phyloP scores from a whole-genome alignment of 305 asterid genomes.

The Fraxinus latifolia region DNA sequence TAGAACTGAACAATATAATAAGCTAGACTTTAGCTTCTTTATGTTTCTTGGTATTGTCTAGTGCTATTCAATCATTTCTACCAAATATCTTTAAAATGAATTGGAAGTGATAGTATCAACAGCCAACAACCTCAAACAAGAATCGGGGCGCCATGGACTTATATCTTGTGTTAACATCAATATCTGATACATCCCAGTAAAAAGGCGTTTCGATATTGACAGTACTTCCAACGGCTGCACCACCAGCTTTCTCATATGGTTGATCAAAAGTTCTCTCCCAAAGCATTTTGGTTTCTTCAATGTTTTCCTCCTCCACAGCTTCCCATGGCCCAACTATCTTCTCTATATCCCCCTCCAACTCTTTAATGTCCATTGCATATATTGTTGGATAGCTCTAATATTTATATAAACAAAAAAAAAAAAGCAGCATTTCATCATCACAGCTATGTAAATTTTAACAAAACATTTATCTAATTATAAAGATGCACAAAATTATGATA shows the following conservation, averaged over 20 bases:
- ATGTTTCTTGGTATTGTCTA: background rate
- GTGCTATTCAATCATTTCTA: background rate
- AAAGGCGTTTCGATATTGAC: constrained; percentile 41
- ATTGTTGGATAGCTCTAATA: constrained; percentile 83
- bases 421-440: constrained; percentile 20
- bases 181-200: constrained; percentile 57
- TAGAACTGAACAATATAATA: background rate
- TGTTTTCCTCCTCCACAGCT: constrained; percentile 41
- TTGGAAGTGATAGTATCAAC: background rate
- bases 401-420: constrained; percentile 15
- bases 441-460: constrained; percentile 8
- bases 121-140: constrained; percentile 69
- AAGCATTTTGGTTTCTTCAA: constrained; percentile 45
- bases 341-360: constrained; percentile 51
- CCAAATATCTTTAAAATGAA: background rate
- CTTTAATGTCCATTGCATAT: constrained; percentile 64
- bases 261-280: constrained; percentile 80
- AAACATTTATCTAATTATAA: background rate
- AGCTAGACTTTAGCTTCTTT: background rate
- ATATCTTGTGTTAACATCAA: constrained; percentile 68
- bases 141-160: constrained; percentile 73
- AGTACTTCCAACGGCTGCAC: constrained; percentile 39
- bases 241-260: constrained; percentile 87
- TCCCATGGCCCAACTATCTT: constrained; percentile 53
- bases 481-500: background rate